A percentile compares a stretch with the other conserved stretches of the same genome.
Evolutionary conservation across 768 basidiomycete genomes (phyloP).

Genomic region (Calocera viscosa): DNA sequence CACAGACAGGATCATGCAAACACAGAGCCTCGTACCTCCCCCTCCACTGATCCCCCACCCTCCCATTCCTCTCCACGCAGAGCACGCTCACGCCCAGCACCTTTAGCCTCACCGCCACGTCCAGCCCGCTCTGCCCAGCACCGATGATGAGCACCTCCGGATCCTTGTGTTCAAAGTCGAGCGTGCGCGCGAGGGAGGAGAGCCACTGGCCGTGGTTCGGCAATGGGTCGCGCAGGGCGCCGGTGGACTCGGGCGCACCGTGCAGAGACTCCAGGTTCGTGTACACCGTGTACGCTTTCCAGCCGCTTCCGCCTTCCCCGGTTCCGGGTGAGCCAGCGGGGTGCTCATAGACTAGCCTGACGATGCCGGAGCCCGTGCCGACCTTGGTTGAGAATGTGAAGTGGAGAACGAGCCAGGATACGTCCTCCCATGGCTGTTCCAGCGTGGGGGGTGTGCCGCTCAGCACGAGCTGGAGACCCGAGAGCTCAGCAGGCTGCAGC

Average conservation of each 20-base stretch:
- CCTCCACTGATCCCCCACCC: conserved; percentile 56
- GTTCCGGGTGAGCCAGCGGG: conserved; percentile 17
- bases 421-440: conserved; percentile 19
- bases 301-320: conserved; percentile 22
- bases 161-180: conserved; percentile 39
- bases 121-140: conserved; percentile 54
- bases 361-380: conserved; percentile 42
- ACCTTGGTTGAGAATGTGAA: conserved; percentile 23
- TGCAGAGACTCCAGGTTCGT: conserved; percentile 49
- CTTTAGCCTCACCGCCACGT: conserved; percentile 52
- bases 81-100: conserved; percentile 42
- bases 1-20: conserved; percentile 55
- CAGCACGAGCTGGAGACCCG: neutral
- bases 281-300: conserved; percentile 50
- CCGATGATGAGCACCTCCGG: conserved; percentile 51
- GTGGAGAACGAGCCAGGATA: conserved; percentile 19
- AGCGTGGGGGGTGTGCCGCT: conserved; percentile 10
- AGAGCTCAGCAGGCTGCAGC: neutral
- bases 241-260: conserved; percentile 38
- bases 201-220: conserved; percentile 48
- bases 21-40: conserved; percentile 54
- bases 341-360: conserved; percentile 40
- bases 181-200: conserved; percentile 17
- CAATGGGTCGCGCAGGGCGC: conserved; percentile 32
- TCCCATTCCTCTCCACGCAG: conserved; percentile 48